Conservation (phyloP, 129 eudicot genomes). For the Flaveria bidentis region DNA sequence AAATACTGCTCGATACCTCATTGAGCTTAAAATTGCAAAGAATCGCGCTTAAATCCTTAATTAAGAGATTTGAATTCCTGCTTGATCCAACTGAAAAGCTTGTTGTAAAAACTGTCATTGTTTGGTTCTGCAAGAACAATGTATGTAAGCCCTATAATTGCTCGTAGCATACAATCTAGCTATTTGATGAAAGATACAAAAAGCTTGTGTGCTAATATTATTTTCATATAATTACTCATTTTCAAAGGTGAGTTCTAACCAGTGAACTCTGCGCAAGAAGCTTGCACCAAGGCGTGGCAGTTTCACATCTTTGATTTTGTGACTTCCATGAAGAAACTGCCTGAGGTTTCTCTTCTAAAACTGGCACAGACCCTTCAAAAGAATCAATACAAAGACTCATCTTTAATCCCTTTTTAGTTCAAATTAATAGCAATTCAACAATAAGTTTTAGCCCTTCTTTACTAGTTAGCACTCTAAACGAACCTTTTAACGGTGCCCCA, state of each 20-base stretch:
- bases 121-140: constrained; percentile 59
- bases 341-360: constrained; percentile 42
- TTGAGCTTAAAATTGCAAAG: constrained; percentile 56
- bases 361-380: constrained; percentile 50
- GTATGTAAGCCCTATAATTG: constrained; percentile 13
- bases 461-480: too few species aligned
- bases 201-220: background rate
- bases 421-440: background rate
- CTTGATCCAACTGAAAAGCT: constrained; percentile 64
- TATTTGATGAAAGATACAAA: background rate
- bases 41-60: constrained; percentile 49
- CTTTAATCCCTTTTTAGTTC: background rate
- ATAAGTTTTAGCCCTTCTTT: constrained; percentile 1
- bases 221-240: background rate
- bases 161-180: constrained; percentile 6
- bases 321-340: constrained; percentile 56
- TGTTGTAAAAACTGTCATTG: constrained; percentile 41
- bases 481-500: background rate
- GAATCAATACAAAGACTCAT: constrained; percentile 16
- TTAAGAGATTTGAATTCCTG: constrained; percentile 51
- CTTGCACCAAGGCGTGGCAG: constrained; percentile 71
- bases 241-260: constrained; percentile 40
- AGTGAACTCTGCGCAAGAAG: constrained; percentile 61
- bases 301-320: constrained; percentile 41
- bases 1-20: constrained; percentile 50